Conservation (phyloP, 495 filamentous ascomycete species). For the Chaetomium cochliodes region DNA sequence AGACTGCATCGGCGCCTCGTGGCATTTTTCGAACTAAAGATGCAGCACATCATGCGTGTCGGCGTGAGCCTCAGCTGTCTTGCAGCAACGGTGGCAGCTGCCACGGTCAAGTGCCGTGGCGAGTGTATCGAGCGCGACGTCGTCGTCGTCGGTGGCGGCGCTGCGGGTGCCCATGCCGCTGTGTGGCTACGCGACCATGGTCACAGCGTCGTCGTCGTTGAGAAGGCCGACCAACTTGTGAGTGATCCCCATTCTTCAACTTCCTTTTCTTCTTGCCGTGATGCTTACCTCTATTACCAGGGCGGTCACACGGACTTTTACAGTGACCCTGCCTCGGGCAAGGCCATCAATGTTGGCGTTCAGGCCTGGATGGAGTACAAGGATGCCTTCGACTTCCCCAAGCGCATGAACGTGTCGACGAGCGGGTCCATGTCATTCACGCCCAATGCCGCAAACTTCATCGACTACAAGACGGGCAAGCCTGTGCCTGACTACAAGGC, state of each 20-base stretch:
- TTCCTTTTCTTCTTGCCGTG: background rate
- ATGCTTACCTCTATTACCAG: conserved; percentile 25
- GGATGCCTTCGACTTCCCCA: conserved; percentile 28
- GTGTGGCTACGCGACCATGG: conserved; percentile 42
- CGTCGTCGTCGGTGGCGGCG: conserved; percentile 47
- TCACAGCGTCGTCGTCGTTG: conserved; percentile 44
- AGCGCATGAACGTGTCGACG: conserved; percentile 39
- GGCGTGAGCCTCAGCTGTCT: conserved; percentile 9
- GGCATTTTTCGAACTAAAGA: background rate
- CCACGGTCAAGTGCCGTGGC: background rate
- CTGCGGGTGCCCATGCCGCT: conserved; percentile 47
- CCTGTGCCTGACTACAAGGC: conserved; percentile 20
- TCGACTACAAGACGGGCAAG: conserved; percentile 43
- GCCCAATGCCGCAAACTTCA: conserved; percentile 29
- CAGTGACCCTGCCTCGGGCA: conserved; percentile 33
- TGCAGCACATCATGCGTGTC: conserved; percentile 14
- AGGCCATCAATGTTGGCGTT: conserved; percentile 43
- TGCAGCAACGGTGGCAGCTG: background rate
- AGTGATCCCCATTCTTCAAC: conserved; percentile 11
- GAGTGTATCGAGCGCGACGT: conserved; percentile 27
- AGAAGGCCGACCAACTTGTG: conserved; percentile 40
- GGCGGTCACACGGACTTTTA: conserved; percentile 45
- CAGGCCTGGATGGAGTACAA: conserved; percentile 30
- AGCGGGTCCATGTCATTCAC: conserved; percentile 22
- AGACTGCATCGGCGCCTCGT: conserved; percentile 3